Evolutionary conservation across 2,329 filamentous ascomycete species (phyloP), one percentile per base, ranked within the genome.

Genomic region (Aphanoascus verrucosus): DNA sequence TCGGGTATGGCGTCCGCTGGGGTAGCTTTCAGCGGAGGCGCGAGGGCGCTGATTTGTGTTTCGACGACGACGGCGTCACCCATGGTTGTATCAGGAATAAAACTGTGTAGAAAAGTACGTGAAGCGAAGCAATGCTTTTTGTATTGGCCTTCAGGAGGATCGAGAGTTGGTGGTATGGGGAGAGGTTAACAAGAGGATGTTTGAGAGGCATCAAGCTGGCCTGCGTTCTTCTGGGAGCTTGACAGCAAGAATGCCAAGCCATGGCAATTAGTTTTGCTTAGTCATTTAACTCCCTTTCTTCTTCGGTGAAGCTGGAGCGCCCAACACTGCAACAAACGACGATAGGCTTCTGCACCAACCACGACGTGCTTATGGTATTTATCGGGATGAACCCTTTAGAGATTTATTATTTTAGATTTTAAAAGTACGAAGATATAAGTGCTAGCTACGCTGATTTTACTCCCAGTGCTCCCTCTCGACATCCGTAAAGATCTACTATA

Each of bases 1-100:
- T 87, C 91, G 40, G 88, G 86, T 73, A 95, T 93, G 65, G 85
- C 83, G 58, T 81, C 74, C 57, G 84, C 86, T 49, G 84, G 82
- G 64, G 83, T 78, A 66, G 83, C 77, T 77, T 88, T 94, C 77
- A 85, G 84, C 67, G 83, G 79, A 71, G 84, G 75, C 61, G 77
- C 80, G 77, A 82, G 85, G 69, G 79, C 77, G 23, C 40, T 49
- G 17, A 54, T 40, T 67, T 88, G 83, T 73, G 80, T 89, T 74
- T 95, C 88, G 67, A 95, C 82, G 65, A 85, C 79, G 65, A 85
- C 79, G 68, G 88, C 81, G 77, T 94, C 88, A 71, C 83, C 90
- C 91, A 96, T 96, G 63, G 53, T 69, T 64, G 19, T 31, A 32
- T 37, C 12, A 34, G n/a, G 14, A 23, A 44, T 20, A 23, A 23